Evolutionary conservation across 2,329 filamentous ascomycete genomes (phyloP).

Genomic region (Rutstroemia sydowiana): DNA sequence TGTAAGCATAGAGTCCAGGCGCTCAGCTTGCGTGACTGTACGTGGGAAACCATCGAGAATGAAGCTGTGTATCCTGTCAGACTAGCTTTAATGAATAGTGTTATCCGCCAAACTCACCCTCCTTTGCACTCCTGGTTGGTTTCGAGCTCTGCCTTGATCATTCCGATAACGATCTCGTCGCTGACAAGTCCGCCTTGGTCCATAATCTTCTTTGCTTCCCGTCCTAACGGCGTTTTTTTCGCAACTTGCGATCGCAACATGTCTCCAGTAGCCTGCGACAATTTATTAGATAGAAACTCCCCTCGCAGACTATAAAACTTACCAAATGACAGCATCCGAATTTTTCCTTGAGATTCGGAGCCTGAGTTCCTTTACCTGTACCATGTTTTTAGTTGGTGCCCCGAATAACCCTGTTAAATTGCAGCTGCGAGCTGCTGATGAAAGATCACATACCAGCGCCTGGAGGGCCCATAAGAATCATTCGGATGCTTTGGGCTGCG

Average conservation of each 20-base stretch:
- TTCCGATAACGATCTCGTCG: slow-evolving; percentile 98
- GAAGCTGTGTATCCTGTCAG: slow-evolving; percentile 55
- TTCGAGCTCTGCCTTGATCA: slow-evolving; percentile 97
- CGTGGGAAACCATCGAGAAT: slow-evolving; percentile 98
- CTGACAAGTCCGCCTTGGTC: slow-evolving; percentile 95
- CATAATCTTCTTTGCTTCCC: slow-evolving; percentile 99
- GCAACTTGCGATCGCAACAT: slow-evolving; percentile 98
- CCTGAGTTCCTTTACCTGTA: slow-evolving; percentile 95
- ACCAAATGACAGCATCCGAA: slow-evolving; percentile 97
- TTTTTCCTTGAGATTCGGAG: slow-evolving; percentile 95
- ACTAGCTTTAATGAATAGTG: background rate
- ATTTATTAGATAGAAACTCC: background rate
- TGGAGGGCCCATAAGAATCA: slow-evolving; percentile 96
- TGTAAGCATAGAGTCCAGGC: slow-evolving; percentile 85
- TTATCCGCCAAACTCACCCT: slow-evolving; percentile 55
- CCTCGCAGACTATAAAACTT: slow-evolving; percentile 32
- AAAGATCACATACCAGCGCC: slow-evolving; percentile 70
- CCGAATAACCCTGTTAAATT: background rate
- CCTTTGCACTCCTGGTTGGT: slow-evolving; percentile 93
- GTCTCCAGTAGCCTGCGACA: slow-evolving; percentile 80
- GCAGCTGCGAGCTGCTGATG: background rate
- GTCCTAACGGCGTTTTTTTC: slow-evolving; percentile 89
- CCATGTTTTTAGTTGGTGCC: slow-evolving; percentile 20
- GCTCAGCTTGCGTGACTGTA: slow-evolving; percentile 90
- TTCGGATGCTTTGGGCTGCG: slow-evolving; percentile 67